phyloP scores from a whole-genome alignment of 257 asterid genomes.

The Scutellaria galericulata region DNA sequence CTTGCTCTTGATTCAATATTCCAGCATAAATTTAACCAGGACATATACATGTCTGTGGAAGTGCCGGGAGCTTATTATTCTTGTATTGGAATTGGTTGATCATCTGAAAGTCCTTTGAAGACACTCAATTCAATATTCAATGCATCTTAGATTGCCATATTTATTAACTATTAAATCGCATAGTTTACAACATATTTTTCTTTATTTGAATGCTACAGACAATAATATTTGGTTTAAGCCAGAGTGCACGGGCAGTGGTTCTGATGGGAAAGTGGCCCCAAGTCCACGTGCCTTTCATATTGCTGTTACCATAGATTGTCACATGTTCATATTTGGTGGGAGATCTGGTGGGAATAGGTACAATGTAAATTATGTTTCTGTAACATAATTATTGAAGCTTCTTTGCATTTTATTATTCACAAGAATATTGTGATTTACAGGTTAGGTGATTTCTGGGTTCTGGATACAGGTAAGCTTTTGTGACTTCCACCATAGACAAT shows the following conservation, averaged over 20 bases:
- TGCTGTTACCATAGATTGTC: constrained; percentile 88
- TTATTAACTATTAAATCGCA: neutral
- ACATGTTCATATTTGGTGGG: constrained; percentile 97
- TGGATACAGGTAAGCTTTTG: constrained; percentile 85
- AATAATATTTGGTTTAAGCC: constrained; percentile 92
- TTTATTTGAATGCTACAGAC: constrained; percentile 57
- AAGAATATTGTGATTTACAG: constrained; percentile 51
- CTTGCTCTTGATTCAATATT: too few species aligned
- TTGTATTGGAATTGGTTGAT: constrained; percentile 16
- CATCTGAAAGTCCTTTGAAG: constrained; percentile 22
- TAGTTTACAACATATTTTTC: neutral
- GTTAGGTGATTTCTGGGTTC: constrained; percentile 98
- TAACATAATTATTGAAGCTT: constrained; percentile 21
- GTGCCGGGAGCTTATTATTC: constrained; percentile 14
- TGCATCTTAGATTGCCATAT: neutral
- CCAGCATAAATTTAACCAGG: neutral
- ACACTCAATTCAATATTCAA: neutral
- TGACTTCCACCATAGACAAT: constrained; percentile 21
- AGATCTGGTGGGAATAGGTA: constrained; percentile 90
- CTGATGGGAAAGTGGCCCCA: constrained; percentile 86
- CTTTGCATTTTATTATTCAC: constrained; percentile 29
- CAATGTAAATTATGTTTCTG: neutral
- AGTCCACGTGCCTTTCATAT: constrained; percentile 90
- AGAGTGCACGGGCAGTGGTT: constrained; percentile 78
- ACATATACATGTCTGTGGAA: constrained; percentile 9